These are phyloP conservation scores for Aureobasidium sp. DNA, from an alignment of 2,329 filamentous ascomycete species.

Conservation along the genomic window DNA sequence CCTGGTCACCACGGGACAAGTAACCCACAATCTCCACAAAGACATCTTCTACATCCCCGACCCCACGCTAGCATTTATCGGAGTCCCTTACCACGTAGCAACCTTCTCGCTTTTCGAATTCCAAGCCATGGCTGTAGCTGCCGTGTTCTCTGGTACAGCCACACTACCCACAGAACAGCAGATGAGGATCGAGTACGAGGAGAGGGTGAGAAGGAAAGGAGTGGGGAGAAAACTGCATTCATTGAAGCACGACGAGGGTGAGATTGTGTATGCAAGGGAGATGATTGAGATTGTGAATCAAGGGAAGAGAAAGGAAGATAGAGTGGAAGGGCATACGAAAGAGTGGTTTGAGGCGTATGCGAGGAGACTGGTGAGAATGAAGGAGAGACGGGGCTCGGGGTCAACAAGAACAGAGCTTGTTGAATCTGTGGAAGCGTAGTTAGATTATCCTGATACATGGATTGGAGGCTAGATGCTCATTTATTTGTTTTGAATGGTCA, in stretches of 20 bases:
- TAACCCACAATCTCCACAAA: slow-evolving; percentile 60
- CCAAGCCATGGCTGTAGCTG: slow-evolving; percentile 56
- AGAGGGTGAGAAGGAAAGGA: slow-evolving; percentile 33
- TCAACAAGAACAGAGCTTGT: not conserved
- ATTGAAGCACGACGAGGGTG: slow-evolving; percentile 30
- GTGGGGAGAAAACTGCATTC: slow-evolving; percentile 41
- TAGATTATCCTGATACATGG: too few species aligned
- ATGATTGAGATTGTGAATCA: slow-evolving; percentile 35
- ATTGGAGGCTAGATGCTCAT: too few species aligned
- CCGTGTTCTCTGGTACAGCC: slow-evolving; percentile 48
- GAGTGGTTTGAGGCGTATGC: slow-evolving; percentile 32
- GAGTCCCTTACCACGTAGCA: slow-evolving; percentile 58
- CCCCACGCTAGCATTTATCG: slow-evolving; percentile 54
- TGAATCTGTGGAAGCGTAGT: not conserved
- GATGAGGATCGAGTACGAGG: slow-evolving; percentile 39
- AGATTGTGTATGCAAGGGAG: slow-evolving; percentile 36
- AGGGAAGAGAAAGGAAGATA: slow-evolving; percentile 22
- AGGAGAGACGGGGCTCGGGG: slow-evolving; percentile 18
- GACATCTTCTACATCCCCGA: slow-evolving; percentile 67
- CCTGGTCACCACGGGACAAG: slow-evolving; percentile 58
- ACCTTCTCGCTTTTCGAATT: slow-evolving; percentile 67
- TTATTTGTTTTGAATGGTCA: too few species aligned
- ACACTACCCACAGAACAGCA: slow-evolving; percentile 39
- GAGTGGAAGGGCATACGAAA: slow-evolving; percentile 31
- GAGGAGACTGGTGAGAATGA: slow-evolving; percentile 28